Evolutionary conservation across 2,329 filamentous ascomycete genomes (phyloP), one percentile per base, ranked within the genome.

Genomic region (Orbilia blumenaviensis): DNA sequence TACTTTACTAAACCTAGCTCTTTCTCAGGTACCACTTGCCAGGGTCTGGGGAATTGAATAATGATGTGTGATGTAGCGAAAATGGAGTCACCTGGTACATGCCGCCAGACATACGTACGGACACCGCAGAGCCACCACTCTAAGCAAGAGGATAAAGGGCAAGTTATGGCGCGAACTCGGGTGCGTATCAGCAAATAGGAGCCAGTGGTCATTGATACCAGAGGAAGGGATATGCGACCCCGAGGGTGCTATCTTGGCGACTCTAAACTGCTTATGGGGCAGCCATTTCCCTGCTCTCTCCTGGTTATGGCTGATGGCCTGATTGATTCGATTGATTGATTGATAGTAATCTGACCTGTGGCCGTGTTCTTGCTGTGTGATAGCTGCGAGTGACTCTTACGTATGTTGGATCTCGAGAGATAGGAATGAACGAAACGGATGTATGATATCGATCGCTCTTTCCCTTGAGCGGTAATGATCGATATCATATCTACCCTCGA

Each of bases 101-200:
- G 18, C 42, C 9, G 2, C 42, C 18, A 12, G 18, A 46, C 42
- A 46, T n/a, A n/a, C n/a, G 68, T 66, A 60, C 56, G 38, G 61
- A 29, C 27, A 48, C 23, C 18, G 29, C 42, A 52, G 42, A 34
- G 29, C 41, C 44, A n/a, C n/a, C n/a, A 38, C 29, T 60, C 29
- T 16, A 29, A 29, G 16, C n/a, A 63, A 42, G 61, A 73, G 58
- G 63, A 74, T 74, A 50, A 60, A 56, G 23, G 50, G 38, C 27
- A 50, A 48, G 52, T 44, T 34, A 72, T 74, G 71, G 71, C 46
- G 63, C 56, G 63, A 68, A 68, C 56, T 67, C 54, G 62, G 71
- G 71, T 63, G 56, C 46, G 63, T 50, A 63, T 67, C 71, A 75
- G 71, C 63, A 63, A 75, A 75, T 75, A 63, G 71, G 69, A 74